These are phyloP conservation scores for Lasiosphaeria miniovina DNA, from an alignment of 495 filamentous ascomycete species.

Conservation along the genomic window DNA sequence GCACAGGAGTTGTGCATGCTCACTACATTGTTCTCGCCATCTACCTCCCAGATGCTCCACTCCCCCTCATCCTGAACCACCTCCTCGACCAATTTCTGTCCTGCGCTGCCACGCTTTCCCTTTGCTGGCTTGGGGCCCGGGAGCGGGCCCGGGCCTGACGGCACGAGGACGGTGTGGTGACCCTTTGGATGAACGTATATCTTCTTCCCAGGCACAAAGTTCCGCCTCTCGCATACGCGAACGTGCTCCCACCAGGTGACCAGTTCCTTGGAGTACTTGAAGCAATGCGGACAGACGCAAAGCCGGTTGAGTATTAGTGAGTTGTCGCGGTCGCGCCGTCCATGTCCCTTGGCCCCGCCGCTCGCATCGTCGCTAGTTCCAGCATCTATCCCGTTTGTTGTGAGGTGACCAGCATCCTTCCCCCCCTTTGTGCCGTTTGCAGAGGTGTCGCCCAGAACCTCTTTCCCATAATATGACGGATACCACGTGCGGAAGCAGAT, in stretches of 20 bases:
- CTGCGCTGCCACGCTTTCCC: slow-evolving; percentile 36
- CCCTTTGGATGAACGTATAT: slow-evolving; percentile 50
- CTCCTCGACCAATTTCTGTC: slow-evolving; percentile 55
- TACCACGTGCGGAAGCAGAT: slow-evolving; percentile 76
- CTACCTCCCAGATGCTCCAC: slow-evolving; percentile 80
- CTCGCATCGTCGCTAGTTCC: slow-evolving; percentile 20
- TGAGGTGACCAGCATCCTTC: slow-evolving; percentile 10
- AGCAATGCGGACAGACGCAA: slow-evolving; percentile 90
- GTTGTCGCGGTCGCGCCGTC: slow-evolving; percentile 29
- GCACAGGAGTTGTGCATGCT: slow-evolving; percentile 16
- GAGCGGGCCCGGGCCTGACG: slow-evolving; percentile 19
- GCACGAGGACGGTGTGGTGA: slow-evolving; percentile 30
- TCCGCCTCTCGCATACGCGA: slow-evolving; percentile 38
- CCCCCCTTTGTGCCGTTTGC: slow-evolving; percentile 22
- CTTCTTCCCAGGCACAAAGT: slow-evolving; percentile 41
- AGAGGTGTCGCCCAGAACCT: slow-evolving; percentile 53
- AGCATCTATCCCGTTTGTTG: slow-evolving; percentile 8
- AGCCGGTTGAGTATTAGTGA: slow-evolving; percentile 55
- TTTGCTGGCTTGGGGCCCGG: slow-evolving; percentile 40
- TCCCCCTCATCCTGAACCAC: slow-evolving; percentile 52
- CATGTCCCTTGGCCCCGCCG: slow-evolving; percentile 36
- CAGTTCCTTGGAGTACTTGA: slow-evolving; percentile 81
- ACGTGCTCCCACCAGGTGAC: slow-evolving; percentile 52
- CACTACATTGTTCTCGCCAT: slow-evolving; percentile 78
- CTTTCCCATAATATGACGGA: slow-evolving; percentile 72